Evolutionary conservation across 2,329 filamentous ascomycete species (phyloP), one percentile per base, ranked within the genome.

Genomic region (Plenodomus lindquistii): DNA sequence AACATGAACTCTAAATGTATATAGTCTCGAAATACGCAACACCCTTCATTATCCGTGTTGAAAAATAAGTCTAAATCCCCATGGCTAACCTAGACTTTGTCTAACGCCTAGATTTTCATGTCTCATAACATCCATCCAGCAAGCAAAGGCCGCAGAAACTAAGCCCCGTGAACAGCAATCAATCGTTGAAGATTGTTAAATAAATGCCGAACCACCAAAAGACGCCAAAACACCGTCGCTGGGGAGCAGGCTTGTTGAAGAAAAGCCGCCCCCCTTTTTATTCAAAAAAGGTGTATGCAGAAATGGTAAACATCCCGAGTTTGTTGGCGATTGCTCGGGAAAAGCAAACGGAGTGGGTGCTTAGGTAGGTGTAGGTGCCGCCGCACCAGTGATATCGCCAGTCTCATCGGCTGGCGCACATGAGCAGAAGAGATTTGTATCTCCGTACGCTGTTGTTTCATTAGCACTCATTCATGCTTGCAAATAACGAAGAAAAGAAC

Each of bases 381-480:
- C 66, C 7, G 58, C 63, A 37, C 68, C 69, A 0, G 69, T 72
- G 22, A 73, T 65, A 39, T 64, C 61, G 10, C 51, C 52, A 1
- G 55, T 60, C 37, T 63, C 61, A 42, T 91, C 88, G 7, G 96
- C 89, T 0, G 92, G 91, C 34, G 89, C 88, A 72, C 92, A 97
- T 9, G 91, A 95, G 79, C 92, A 97, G 81, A 96, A 96, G 52
- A 97, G 83, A 76, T 97, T 96, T 66, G 87, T 83, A 69, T 97
- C 92, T 50, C 92, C 92, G 66, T 90, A 96, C 11, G 89, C 89
- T 93, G 60, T 24, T 17, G 17, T 17, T 4, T 21, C 13, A 54
- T 73, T 57, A 73, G 66, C 37, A 24, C n/a, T 10, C 9, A 50
- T 31, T 34, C 2, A 27, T 31, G 18, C 11, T 29, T 27, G 6